Conservation (phyloP, 164 flowering plant species). For the Kalanchoe fedtschenkoi region DNA sequence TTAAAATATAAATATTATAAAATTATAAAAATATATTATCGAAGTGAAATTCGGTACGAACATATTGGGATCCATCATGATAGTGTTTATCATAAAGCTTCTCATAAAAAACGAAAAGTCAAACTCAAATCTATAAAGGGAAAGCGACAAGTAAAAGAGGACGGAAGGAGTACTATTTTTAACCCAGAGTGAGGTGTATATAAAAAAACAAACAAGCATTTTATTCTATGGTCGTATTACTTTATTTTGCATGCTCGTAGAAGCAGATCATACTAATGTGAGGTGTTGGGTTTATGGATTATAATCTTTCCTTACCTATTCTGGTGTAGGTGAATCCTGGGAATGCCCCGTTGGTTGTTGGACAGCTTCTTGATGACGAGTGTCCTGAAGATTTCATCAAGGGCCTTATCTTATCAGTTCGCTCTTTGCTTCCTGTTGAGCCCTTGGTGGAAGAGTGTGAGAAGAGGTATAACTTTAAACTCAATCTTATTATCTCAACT, state of each 20-base stretch:
- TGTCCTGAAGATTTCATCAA: constrained; percentile 99
- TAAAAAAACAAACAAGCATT: not conserved
- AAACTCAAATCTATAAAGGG: too few relatives aligned
- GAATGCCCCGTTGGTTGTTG: constrained; percentile 98
- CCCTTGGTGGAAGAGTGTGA: constrained; percentile 98
- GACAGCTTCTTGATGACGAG: constrained; percentile 96
- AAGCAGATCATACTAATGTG: not conserved
- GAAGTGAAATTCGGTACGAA: too few relatives aligned
- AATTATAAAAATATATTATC: too few relatives aligned
- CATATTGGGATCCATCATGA: too few relatives aligned
- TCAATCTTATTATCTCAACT: not conserved
- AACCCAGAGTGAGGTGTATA: too few relatives aligned
- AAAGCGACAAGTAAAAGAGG: too few relatives aligned
- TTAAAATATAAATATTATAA: too few relatives aligned
- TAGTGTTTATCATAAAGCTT: too few relatives aligned
- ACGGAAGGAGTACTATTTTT: too few relatives aligned
- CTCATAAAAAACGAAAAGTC: too few relatives aligned
- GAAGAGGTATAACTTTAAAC: constrained; percentile 54
- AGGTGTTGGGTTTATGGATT: not conserved
- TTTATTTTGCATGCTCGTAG: not conserved
- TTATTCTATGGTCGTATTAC: not conserved
- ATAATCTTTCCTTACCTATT: not conserved
- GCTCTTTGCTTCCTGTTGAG: constrained; percentile 97
- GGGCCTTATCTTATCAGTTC: constrained; percentile 78
- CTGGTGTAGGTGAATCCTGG: constrained; percentile 82